Evolutionary conservation across 1,139 yeast species (phyloP), one percentile per base, ranked within the genome.

Genomic region (Sugiyamaella pinicola): DNA sequence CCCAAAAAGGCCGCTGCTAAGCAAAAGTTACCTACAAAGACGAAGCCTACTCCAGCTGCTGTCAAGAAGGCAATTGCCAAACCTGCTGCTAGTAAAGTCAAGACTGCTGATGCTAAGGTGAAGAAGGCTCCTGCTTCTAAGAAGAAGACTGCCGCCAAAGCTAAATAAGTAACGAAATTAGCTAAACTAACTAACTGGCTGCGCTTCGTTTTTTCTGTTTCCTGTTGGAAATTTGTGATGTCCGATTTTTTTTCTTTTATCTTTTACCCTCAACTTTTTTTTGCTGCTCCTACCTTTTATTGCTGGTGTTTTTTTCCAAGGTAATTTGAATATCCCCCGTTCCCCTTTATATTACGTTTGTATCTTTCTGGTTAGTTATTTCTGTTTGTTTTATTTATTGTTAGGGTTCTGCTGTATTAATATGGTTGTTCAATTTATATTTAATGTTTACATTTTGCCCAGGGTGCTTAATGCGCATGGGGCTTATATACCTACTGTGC

Each of bases 131-230:
- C 31, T 22, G 59, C 64, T 57, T 62, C 73, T 28, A 61, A 65
- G 54, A 63, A 64, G 53, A 57, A 61, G 37, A 57, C 64, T 29
- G 63, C 61, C 29, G 64, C 63, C 62, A 61, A 61, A 53, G 61
- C 66, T 42, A 60, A 62, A 46, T 55, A 39, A 34, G 9, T 47
- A 47, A 41, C 22, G 46, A 40, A 35, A 39, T 46, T 35, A 18
- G n/a, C n/a, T n/a, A n/a, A n/a, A n/a, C n/a, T n/a, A n/a, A n/a
- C n/a, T n/a, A n/a, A n/a, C n/a, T n/a, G n/a, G n/a, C 31, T 26
- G 31, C 31, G 3, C 31, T 26, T n/a, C n/a, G 12, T 26, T 24
- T 5, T 24, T 24, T 5, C 28, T 24, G 5, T 24, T 42, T 47
- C 48, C 35, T 46, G 40, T 26, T 50, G 39, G 13, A 17, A 38